These are phyloP conservation scores for Fusarium sp. DNA, from an alignment of 2,329 filamentous ascomycete genomes.

Conservation along the genomic window DNA sequence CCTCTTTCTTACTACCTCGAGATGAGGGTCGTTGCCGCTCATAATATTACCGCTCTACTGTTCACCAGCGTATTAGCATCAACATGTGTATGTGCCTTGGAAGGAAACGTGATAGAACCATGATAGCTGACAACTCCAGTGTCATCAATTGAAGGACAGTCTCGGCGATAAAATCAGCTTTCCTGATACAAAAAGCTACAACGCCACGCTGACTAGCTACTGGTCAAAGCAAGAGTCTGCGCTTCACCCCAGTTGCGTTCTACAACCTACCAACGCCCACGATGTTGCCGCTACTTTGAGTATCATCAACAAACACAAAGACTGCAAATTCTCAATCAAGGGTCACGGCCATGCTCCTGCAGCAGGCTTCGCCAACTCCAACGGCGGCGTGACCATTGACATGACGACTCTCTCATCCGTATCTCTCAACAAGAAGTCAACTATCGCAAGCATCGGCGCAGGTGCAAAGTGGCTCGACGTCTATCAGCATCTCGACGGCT, in stretches of 20 bases:
- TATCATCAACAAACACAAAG: neutral
- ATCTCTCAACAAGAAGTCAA: neutral
- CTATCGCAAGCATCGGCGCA: neutral
- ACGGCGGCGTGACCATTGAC: conserved; percentile 5
- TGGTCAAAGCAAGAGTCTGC: neutral
- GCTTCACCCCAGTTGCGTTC: neutral
- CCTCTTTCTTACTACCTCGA: no score
- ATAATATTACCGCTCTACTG: rapidly evolving
- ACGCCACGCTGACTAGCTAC: neutral
- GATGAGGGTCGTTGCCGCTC: neutral
- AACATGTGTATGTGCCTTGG: neutral
- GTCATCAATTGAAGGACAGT: neutral
- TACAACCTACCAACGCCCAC: neutral
- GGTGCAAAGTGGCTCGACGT: conserved; percentile 11
- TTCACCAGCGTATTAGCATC: neutral
- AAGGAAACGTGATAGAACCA: neutral
- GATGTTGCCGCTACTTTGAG: neutral
- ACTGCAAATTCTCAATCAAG: neutral
- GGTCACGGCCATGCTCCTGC: conserved; percentile 5
- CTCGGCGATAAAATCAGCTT: neutral
- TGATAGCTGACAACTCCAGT: neutral
- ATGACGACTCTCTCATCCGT: neutral
- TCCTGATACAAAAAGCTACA: neutral
- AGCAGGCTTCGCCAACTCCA: conserved; percentile 1
- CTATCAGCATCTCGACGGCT: neutral